Base-by-base conservation (phyloP, 768 basidiomycete genomes). In the Suillus alpinus region DNA sequence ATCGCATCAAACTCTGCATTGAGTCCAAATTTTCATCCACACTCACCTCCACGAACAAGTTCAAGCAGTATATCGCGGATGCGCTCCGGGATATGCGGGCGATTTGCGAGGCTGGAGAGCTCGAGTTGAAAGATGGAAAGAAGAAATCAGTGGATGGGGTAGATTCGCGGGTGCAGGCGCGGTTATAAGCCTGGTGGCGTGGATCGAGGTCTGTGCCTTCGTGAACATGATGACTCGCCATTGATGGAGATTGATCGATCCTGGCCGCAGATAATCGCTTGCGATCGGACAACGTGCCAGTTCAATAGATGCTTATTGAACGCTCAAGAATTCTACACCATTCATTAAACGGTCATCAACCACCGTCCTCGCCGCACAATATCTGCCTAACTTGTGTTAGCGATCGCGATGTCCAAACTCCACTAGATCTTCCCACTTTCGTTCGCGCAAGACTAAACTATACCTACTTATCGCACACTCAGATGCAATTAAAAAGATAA, bases 1-100 rank as follows among this genome's bases (percentile, higher is more conserved):
- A 87, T 46, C 78, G 86, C 60, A 80, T 98, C 69, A 95, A 94
- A 73, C 95, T 97, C 75, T 95, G 96, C 2, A 86, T 97, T 69
- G 96, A 98, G 71, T 92, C 90, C 49, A 98, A 98, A 72, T 76
- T 80, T 62, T 89, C 89, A 6, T 85, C 80, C 62, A 69, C 81
- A 4, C 68, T 75, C 18, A 95, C 94, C 18, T 91, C 91, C 18
- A 96, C 94, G 14, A 71, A 77, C 8, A 59, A 61, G 29, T 91
- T 96, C 71, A 87, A 89, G 66, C 69, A 77, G 50, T 82, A 83
- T 26, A 75, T 97, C 52, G 70, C 76, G 18, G 77, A 81, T 57
- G 86, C 89, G 16, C 70, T 98, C 64, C 69, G 78, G 58, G 87
- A 93, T 64, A 92, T 96, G 87, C 78, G 81, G 65, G 63, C 68